Percentiles rank a stretch among this genome's conserved stretches.
Evolutionary conservation across 73 alveolate species (phyloP).

Genomic region (Tetrahymena thermophila): DNA sequence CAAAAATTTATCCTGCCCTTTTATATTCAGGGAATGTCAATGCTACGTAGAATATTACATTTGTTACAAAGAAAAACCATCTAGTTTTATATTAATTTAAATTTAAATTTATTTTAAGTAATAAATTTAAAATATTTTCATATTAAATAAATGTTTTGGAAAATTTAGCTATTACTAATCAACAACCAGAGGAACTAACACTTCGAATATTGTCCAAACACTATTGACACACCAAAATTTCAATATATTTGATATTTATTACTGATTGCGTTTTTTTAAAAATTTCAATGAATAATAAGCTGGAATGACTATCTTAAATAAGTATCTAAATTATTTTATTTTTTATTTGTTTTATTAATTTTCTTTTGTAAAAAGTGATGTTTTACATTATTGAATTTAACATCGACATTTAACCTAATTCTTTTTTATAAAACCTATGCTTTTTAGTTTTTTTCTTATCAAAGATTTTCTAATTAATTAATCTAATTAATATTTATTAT

Average conservation of each 20-base stretch:
- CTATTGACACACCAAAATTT: neutral
- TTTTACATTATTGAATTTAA: neutral
- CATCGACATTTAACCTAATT: neutral
- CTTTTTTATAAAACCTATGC: neutral
- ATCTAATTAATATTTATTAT: too few relatives aligned
- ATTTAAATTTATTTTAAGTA: too few relatives aligned
- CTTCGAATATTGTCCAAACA: neutral
- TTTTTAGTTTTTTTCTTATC: neutral
- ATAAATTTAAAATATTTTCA: neutral
- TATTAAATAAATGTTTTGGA: neutral
- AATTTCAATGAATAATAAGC: neutral
- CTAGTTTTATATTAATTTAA: neutral
- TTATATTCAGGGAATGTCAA: neutral
- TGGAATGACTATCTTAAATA: neutral
- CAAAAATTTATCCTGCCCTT: neutral
- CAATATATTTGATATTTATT: neutral
- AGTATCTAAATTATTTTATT: neutral
- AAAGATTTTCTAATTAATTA: neutral
- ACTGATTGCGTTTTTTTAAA: neutral
- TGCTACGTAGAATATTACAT: neutral
- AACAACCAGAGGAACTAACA: neutral
- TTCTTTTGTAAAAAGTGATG: neutral
- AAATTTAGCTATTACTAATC: neutral
- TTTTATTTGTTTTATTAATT: neutral
- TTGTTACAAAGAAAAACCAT: neutral